Percentiles rank a stretch among this genome's conserved stretches.
Conservation (phyloP, 129 eudicot species). For the Gnaphalium uliginosum region DNA sequence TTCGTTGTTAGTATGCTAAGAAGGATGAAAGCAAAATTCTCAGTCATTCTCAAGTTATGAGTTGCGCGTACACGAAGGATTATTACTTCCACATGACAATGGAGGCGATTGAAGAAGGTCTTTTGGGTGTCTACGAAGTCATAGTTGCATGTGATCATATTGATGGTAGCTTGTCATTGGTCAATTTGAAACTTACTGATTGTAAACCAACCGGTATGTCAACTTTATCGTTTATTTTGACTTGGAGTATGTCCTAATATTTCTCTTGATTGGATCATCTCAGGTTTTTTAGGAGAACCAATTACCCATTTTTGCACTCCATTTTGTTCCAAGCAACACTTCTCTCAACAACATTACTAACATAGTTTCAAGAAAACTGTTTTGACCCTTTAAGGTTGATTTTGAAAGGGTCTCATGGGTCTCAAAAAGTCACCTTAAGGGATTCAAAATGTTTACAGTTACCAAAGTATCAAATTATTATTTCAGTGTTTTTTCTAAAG, state of each 20-base stretch:
- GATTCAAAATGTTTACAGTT: too few species aligned
- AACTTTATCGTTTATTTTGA: background rate
- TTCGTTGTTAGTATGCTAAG: background rate
- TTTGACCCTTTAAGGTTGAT: too few species aligned
- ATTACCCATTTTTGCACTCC: background rate
- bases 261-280: background rate
- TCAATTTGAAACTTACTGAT: background rate
- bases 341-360: background rate
- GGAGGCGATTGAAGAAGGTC: conserved; percentile 1
- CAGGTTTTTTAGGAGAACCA: background rate
- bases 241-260: background rate
- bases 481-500: too few species aligned
- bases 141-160: background rate
- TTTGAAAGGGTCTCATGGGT: too few species aligned
- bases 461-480: too few species aligned
- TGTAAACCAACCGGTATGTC: background rate
- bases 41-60: background rate
- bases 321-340: background rate
- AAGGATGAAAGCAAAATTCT: background rate
- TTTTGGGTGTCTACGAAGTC: background rate
- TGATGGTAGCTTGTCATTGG: background rate
- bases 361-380: background rate
- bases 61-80: background rate
- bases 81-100: background rate
- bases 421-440: too few species aligned